phyloP scores from a whole-genome alignment of 2,329 filamentous ascomycete genomes.

The Pseudocercospora musae region DNA sequence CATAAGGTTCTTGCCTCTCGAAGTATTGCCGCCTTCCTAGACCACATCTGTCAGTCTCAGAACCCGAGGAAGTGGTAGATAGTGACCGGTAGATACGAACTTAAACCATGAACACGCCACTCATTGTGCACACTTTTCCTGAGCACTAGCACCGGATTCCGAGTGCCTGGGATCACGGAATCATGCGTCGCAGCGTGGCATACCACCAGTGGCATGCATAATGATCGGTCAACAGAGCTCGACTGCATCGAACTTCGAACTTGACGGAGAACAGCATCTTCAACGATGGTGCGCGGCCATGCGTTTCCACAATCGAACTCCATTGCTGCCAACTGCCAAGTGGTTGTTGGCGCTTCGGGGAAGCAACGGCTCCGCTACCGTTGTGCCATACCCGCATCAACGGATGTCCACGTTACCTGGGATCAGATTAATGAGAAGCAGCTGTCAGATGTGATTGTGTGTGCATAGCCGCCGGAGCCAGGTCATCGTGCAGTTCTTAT shows the following conservation, averaged over 20 bases:
- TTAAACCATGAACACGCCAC: neutral
- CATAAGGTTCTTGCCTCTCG: constrained; percentile 13
- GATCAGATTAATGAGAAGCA: neutral
- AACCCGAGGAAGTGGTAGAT: constrained; percentile 4
- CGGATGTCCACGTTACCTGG: constrained; percentile 14
- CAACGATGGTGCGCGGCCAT: neutral
- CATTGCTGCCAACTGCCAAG: constrained; percentile 11
- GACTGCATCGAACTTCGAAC: neutral
- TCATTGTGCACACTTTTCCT: neutral
- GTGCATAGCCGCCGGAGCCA: neutral
- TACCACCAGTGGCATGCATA: neutral
- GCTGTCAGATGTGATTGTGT: neutral
- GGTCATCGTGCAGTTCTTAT: neutral
- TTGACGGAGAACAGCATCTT: constrained; percentile 3
- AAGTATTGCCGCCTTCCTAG: constrained; percentile 3
- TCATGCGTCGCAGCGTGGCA: neutral
- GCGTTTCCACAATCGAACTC: constrained; percentile 6
- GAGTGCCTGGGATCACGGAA: neutral
- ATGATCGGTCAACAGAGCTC: neutral
- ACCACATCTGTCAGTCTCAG: constrained; percentile 2
- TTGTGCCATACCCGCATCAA: constrained; percentile 16
- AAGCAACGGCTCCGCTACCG: constrained; percentile 14
- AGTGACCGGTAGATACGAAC: constrained; percentile 7
- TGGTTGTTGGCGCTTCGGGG: constrained; percentile 11
- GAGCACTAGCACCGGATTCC: neutral